Conservation (phyloP, 1,284 basidiomycete genomes). For the Ustanciosporium gigantosporum region DNA sequence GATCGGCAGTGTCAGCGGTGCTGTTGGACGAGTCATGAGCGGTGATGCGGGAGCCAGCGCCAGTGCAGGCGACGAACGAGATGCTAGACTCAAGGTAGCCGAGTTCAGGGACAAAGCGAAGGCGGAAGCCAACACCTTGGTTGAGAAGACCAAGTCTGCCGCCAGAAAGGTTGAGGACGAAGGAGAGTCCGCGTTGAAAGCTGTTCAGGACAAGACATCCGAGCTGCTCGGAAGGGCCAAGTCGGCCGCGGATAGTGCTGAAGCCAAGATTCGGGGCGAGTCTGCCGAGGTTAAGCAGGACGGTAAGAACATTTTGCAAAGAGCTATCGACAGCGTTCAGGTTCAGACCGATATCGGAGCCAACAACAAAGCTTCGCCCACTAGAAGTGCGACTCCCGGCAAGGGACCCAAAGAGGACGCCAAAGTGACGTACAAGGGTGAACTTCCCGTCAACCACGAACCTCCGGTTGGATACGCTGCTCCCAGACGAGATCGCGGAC, state of each 20-base stretch:
- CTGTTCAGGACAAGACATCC: slow-evolving; percentile 39
- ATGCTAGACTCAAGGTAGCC: slow-evolving; percentile 29
- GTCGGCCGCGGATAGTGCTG: slow-evolving; percentile 65
- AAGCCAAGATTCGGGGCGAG: slow-evolving; percentile 48
- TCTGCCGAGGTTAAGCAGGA: slow-evolving; percentile 17
- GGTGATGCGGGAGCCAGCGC: slow-evolving; percentile 40
- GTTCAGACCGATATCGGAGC: slow-evolving; percentile 46
- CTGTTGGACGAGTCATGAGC: slow-evolving; percentile 39
- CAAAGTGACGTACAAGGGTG: slow-evolving; percentile 37
- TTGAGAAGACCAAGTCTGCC: slow-evolving; percentile 49
- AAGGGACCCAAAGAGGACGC: slow-evolving; percentile 47
- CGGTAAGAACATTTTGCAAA: slow-evolving; percentile 55
- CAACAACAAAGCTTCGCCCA: slow-evolving; percentile 51
- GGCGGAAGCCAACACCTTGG: slow-evolving; percentile 24
- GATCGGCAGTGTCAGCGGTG: slow-evolving; percentile 53
- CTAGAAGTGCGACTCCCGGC: slow-evolving; percentile 60
- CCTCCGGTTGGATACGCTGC: slow-evolving; percentile 45
- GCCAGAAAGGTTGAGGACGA: slow-evolving; percentile 59
- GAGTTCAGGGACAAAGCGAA: slow-evolving; percentile 45
- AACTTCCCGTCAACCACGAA: slow-evolving; percentile 49
- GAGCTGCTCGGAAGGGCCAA: slow-evolving; percentile 43
- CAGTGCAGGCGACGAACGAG: slow-evolving; percentile 31
- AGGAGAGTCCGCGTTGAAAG: slow-evolving; percentile 43
- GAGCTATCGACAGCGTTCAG: slow-evolving; percentile 39
- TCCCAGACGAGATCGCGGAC: slow-evolving; percentile 43